Evolutionary conservation across 345 rosid species (phyloP).

Genomic region (Limnanthes douglasii): DNA sequence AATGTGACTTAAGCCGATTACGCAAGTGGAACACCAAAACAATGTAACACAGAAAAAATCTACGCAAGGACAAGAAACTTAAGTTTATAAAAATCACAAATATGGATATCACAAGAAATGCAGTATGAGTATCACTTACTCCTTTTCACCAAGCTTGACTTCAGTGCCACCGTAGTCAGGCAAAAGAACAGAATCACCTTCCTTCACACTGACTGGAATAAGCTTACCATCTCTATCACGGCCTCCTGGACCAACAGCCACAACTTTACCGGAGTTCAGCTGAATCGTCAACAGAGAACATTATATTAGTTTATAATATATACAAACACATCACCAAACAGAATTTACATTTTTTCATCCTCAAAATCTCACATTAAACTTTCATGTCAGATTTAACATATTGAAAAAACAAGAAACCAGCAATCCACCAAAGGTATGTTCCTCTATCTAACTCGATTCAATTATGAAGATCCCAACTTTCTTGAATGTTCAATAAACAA

Average conservation of each 20-base stretch:
- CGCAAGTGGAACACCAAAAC: neutral
- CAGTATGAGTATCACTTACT: conserved; percentile 22
- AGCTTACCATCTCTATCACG: conserved; percentile 42
- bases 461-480: no score
- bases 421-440: no score
- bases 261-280: conserved; percentile 73
- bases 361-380: no score
- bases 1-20: neutral
- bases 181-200: conserved; percentile 81
- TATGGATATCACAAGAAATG: neutral
- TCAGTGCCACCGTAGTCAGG: conserved; percentile 73
- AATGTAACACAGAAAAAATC: neutral
- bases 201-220: conserved; percentile 54
- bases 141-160: conserved; percentile 72
- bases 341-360: no score
- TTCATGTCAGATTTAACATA: no score
- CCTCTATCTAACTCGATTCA: no score
- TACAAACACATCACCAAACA: no score
- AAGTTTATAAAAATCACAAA: neutral
- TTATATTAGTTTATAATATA: no score
- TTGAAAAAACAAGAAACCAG: no score
- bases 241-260: conserved; percentile 66
- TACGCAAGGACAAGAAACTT: neutral
- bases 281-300: no score
- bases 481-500: no score